phyloP scores from a whole-genome alignment of 768 basidiomycete genomes.

The Rhodosporidiobolus odoratus region DNA sequence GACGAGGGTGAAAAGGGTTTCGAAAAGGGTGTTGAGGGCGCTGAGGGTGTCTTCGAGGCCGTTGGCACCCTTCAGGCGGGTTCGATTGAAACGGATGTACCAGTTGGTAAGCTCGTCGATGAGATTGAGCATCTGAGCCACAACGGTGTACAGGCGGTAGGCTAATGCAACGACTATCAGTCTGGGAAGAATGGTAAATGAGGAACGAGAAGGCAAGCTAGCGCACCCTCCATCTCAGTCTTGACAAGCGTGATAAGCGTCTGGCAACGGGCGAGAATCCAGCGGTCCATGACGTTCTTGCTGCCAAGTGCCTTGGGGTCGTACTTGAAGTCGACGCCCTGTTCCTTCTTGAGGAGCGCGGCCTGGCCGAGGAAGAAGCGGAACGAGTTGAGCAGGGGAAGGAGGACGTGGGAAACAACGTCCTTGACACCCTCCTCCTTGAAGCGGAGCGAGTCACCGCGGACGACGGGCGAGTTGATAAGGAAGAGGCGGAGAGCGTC shows the following conservation, averaged over 20 bases:
- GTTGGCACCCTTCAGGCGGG: conserved; percentile 89
- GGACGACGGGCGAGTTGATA: conserved; percentile 96
- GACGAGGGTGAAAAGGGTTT: conserved; percentile 87
- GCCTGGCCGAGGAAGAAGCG: conserved; percentile 98
- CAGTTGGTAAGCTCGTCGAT: conserved; percentile 97
- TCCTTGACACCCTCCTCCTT: conserved; percentile 96
- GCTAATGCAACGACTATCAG: conserved; percentile 45
- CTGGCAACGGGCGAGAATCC: conserved; percentile 98
- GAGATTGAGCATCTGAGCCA: conserved; percentile 84
- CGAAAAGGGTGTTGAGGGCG: conserved; percentile 92
- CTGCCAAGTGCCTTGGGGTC: conserved; percentile 77
- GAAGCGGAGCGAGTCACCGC: conserved; percentile 96
- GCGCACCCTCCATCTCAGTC: conserved; percentile 79
- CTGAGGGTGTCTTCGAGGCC: conserved; percentile 77
- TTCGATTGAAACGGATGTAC: conserved; percentile 99
- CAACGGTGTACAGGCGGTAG: conserved; percentile 94
- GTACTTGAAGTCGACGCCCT: conserved; percentile 72
- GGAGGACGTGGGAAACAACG: conserved; percentile 88
- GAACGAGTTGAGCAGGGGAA: conserved; percentile 98
- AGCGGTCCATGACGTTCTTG: conserved; percentile 94
- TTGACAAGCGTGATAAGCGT: conserved; percentile 85
- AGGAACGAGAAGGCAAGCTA: not conserved
- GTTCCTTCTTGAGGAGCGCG: conserved; percentile 73
- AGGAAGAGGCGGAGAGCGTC: conserved; percentile 97
- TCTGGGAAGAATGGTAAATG: not conserved